Evolutionary conservation across 2,329 filamentous ascomycete species (phyloP).

Genomic region (Fusarium sublunatum): DNA sequence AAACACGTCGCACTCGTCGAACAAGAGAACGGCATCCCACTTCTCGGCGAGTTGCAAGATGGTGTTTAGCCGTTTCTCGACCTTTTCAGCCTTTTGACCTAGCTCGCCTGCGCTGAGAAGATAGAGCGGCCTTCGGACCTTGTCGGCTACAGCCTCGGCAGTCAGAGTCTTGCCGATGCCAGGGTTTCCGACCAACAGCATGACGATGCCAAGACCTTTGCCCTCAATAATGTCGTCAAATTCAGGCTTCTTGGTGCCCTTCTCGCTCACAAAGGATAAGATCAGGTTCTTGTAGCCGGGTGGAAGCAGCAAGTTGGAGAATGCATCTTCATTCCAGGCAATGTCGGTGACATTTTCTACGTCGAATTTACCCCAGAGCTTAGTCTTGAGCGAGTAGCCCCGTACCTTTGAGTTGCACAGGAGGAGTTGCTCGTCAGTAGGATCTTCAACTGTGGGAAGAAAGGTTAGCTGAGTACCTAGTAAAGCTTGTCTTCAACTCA

Average conservation of each 20-base stretch:
- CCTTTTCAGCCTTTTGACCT: background rate
- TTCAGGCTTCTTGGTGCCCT: background rate
- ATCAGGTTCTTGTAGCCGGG: background rate
- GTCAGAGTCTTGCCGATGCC: slow-evolving; percentile 2
- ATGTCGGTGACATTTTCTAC: background rate
- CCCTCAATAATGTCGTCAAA: slow-evolving; percentile 1
- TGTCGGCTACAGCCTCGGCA: background rate
- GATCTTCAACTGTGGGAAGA: background rate
- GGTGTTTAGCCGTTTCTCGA: background rate
- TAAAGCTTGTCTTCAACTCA: background rate
- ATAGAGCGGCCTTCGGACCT: background rate
- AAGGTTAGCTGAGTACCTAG: background rate
- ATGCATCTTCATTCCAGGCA: background rate
- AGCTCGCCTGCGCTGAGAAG: background rate
- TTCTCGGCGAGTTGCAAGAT: background rate
- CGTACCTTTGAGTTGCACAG: background rate
- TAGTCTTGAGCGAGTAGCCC: background rate
- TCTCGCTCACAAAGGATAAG: background rate
- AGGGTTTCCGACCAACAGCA: background rate
- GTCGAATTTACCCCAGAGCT: background rate
- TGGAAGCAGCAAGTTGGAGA: background rate
- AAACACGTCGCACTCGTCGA: slow-evolving; percentile 1
- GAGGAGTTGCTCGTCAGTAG: background rate
- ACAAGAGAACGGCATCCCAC: background rate
- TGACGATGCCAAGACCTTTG: background rate